Evolutionary conservation across 1,139 yeast genomes (phyloP).

Genomic region (Magnusiomyces paraingens): DNA sequence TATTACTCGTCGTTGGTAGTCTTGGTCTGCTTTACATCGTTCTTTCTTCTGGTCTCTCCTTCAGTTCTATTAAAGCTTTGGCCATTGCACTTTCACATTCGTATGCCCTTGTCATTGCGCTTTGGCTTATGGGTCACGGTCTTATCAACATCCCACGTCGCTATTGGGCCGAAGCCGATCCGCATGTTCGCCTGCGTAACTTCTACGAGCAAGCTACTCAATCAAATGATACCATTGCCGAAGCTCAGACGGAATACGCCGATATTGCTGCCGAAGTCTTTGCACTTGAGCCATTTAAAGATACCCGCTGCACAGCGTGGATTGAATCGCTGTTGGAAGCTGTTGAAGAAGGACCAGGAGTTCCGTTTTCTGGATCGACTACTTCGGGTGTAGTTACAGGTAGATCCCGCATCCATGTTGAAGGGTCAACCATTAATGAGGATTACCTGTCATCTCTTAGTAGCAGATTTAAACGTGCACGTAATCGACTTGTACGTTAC

Average conservation of each 20-base stretch:
- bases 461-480: constrained; percentile 23
- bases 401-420: constrained; percentile 22
- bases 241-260: constrained; percentile 53
- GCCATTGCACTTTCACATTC: constrained; percentile 73
- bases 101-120: constrained; percentile 67
- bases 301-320: constrained; percentile 36
- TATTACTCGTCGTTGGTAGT: constrained; percentile 48
- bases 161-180: constrained; percentile 47
- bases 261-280: constrained; percentile 62
- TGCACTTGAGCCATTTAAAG: constrained; percentile 38
- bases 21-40: constrained; percentile 56
- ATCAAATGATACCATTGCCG: constrained; percentile 57
- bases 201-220: constrained; percentile 53
- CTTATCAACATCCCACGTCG: constrained; percentile 59
- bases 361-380: constrained; percentile 13
- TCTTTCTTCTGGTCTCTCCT: constrained; percentile 53
- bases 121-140: constrained; percentile 86
- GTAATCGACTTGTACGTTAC: constrained; percentile 29
- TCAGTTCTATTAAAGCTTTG: constrained; percentile 53
- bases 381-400: constrained; percentile 17
- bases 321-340: constrained; percentile 31
- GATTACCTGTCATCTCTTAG: constrained; percentile 26
- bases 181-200: constrained; percentile 35
- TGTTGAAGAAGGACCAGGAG: constrained; percentile 23
- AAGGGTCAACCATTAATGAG: constrained; percentile 26